phyloP scores from a whole-genome alignment of 768 basidiomycete genomes.

The Dendrothele bispora region DNA sequence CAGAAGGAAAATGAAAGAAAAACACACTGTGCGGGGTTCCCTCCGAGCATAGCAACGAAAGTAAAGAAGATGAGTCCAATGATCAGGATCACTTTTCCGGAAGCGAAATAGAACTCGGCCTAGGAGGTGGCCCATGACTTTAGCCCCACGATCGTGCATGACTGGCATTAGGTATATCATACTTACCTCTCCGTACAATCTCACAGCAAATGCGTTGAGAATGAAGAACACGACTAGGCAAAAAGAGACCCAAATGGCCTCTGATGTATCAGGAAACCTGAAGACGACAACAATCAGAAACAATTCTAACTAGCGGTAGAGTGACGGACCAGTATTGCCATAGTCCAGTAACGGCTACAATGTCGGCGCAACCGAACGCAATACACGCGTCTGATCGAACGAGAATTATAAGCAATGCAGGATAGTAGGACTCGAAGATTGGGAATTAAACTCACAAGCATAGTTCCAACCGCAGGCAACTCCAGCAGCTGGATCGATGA shows the following conservation, averaged over 20 bases:
- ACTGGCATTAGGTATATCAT: not conserved
- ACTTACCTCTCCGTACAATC: slow-evolving; percentile 3
- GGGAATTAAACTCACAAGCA: slow-evolving; percentile 4
- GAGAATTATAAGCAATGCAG: not conserved
- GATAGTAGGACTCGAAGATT: not conserved
- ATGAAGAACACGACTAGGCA: slow-evolving; percentile 6
- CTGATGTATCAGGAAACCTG: slow-evolving; percentile 7
- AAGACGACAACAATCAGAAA: not conserved
- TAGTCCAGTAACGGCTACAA: slow-evolving; percentile 3
- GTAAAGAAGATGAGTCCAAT: slow-evolving; percentile 6
- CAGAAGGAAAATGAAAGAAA: not conserved
- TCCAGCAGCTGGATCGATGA: slow-evolving; percentile 6
- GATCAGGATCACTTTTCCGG: slow-evolving; percentile 7
- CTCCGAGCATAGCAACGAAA: slow-evolving; percentile 7
- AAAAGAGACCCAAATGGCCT: slow-evolving; percentile 6
- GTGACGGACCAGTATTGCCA: slow-evolving; percentile 4
- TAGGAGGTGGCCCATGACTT: not conserved
- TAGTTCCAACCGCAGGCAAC: slow-evolving; percentile 8
- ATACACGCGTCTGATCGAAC: slow-evolving; percentile 8
- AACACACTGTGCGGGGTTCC: slow-evolving; percentile 3
- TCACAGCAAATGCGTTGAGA: slow-evolving; percentile 6
- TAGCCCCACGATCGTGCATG: not conserved
- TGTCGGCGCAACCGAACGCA: slow-evolving; percentile 8
- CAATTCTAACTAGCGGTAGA: not conserved
- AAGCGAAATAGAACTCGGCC: slow-evolving; percentile 8